Evolutionary conservation across 805 yeast species (phyloP), one percentile per base, ranked within the genome.

Genomic region (Saccharomyces eubayanus): DNA sequence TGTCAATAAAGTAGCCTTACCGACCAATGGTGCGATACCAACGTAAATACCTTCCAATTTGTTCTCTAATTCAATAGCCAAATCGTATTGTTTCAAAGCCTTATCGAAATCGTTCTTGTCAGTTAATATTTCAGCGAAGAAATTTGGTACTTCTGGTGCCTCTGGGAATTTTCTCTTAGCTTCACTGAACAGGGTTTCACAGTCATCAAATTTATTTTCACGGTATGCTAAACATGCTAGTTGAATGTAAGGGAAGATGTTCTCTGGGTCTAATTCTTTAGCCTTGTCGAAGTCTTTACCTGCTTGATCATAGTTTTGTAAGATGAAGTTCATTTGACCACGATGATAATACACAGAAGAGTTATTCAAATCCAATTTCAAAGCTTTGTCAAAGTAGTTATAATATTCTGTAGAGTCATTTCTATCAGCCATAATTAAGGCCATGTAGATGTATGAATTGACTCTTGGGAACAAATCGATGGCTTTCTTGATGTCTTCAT

Each of bases 291-390:
- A 94, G 73, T 87, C 83, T 45, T 69, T 74, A 64, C 83, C 79
- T 40, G 99, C 97, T 59, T 82, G 77, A 41, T 72, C 74, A 65
- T 87, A 81, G 57, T 89, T 87, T 57, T 84, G 85, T 57, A 88
- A 82, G 64, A 94, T 75, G 74, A 91, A 92, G 70, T 79, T 81
- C 68, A 91, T 78, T 80, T 94, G 99, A 62, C 96, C 99, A 69
- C 86, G 83, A 74, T 94, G 99, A 77, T 94, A 94, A 76, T 84
- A 88, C 60, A 86, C 81, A 66, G 94, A 96, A 31, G 94, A 83
- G 64, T 83, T 81, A 27, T 80, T 73, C 50, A 92, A 82, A 65
- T 88, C 84, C 57, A 86, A 66, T 55, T 77, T 74, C 56, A 83
- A 76, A 21, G 97, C 98, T 52, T 77, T 73, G 51, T 81, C 80